Evolutionary conservation across 2,329 filamentous ascomycete species (phyloP).

Genomic region (Penicillium thymicola): DNA sequence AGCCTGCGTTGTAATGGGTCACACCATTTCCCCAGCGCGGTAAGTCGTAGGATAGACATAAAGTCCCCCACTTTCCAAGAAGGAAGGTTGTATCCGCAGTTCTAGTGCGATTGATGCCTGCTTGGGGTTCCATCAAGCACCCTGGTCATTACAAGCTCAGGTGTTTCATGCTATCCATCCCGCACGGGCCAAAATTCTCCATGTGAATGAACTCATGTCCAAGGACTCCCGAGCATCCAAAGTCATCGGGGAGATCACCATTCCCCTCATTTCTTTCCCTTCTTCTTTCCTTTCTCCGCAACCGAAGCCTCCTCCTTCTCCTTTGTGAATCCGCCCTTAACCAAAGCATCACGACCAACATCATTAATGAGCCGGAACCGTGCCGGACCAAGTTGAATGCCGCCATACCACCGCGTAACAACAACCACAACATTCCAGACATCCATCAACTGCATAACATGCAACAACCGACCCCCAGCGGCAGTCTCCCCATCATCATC

Average conservation of each 20-base stretch:
- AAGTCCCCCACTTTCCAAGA: not conserved
- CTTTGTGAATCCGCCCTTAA: conserved; percentile 68
- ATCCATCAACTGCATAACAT: conserved; percentile 92
- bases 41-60: not conserved
- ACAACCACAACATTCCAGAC: conserved; percentile 91
- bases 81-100: not conserved
- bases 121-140: conserved; percentile 6
- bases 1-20: not conserved
- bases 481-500: conserved; percentile 96
- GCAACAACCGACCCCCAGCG: conserved; percentile 77
- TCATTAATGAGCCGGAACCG: conserved; percentile 88
- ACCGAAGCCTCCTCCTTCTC: conserved; percentile 40
- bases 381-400: conserved; percentile 81
- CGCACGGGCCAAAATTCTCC: not conserved
- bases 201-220: not conserved
- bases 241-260: not conserved
- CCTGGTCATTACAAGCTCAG: not conserved
- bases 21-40: not conserved
- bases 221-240: not conserved
- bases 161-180: not conserved
- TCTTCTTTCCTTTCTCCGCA: conserved; percentile 56
- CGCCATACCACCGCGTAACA: conserved; percentile 93
- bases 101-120: conserved; percentile 1
- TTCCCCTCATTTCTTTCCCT: conserved; percentile 41
- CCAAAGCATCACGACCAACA: conserved; percentile 77